Base-by-base conservation (phyloP, 345 rosid genomes). In the Populus alba region DNA sequence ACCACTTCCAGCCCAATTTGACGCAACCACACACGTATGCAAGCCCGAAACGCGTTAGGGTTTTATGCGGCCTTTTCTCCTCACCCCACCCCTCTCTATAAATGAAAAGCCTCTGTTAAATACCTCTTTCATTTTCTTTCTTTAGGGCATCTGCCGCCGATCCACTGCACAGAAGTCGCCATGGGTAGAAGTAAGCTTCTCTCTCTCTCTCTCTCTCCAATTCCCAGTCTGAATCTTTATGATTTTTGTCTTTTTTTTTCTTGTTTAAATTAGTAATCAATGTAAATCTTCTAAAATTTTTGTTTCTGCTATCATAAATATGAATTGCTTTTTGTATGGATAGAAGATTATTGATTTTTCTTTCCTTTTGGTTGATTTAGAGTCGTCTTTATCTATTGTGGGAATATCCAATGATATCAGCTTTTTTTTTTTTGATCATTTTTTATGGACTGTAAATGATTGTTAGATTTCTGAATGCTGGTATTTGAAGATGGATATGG, bases 181-280 rank as follows among this genome's bases (percentile, higher is more conserved):
- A 88, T 88, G 91, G 91, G 91, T 63, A 81, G 91, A 69, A 87
- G 91, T 88, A 71, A 83, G 91, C 76, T 41, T 59, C 31, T 23
- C 7, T 66, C 1, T 23, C 4, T 70, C 59, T 43, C 38, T 47
- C 13, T 16, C 27, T 18, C 11, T 41, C 47, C 13, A 41, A 41
- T 11, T 41, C 11, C 15, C 47, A 41, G 3, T 41, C 47, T 3
- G 47, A 11, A 41, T 41, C 11, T 41, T 10, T 41, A 17, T 51
- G 22, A 2, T 2, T 3, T 2, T 9, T 17, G 4, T 41, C 5
- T 7, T 17, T 25, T 73, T 8, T 6, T 12, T 51, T 0, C 3
- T 9, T 13, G 20, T 49, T 51, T 10, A 5, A 5, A 8, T 37
- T 7, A 6, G 39, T 2, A 23, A 57, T 3, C 27, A n/a, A n/a